Percentiles rank a stretch among this genome's conserved stretches.
Conservation (phyloP, 805 yeast genomes). For the Grigorovia yakushimaensis region DNA sequence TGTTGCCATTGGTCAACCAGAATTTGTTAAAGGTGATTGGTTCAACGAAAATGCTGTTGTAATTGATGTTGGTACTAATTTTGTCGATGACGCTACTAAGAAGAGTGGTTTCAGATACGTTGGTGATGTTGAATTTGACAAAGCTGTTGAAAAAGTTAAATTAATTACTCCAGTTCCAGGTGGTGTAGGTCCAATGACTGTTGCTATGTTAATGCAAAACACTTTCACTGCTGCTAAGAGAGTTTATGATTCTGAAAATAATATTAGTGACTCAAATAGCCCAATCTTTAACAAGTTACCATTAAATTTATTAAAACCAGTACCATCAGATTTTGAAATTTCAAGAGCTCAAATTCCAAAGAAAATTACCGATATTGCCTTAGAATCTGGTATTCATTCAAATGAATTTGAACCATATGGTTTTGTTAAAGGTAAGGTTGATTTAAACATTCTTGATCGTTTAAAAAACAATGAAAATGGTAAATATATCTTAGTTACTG, state of each 20-base stretch:
- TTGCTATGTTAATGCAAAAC: constrained; percentile 69
- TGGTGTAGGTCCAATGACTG: constrained; percentile 91
- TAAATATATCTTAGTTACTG: constrained; percentile 84
- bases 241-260: constrained; percentile 15
- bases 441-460: constrained; percentile 52
- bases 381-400: constrained; percentile 57
- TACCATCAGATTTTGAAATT: constrained; percentile 73
- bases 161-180: constrained; percentile 84
- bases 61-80: constrained; percentile 79
- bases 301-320: constrained; percentile 50
- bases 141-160: constrained; percentile 32
- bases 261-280: not conserved
- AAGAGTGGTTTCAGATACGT: constrained; percentile 64
- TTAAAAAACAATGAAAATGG: constrained; percentile 56
- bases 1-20: constrained; percentile 66
- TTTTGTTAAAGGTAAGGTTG: constrained; percentile 67
- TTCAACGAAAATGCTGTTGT: constrained; percentile 44
- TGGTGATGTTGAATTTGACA: constrained; percentile 66
- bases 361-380: constrained; percentile 56
- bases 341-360: constrained; percentile 70
- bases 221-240: constrained; percentile 60
- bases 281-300: constrained; percentile 41
- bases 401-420: constrained; percentile 69
- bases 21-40: constrained; percentile 68
- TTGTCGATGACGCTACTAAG: constrained; percentile 52